Evolutionary conservation across 192 early-diverging fungal genomes (phyloP).

Genomic region (Umbelopsis vinacea): DNA sequence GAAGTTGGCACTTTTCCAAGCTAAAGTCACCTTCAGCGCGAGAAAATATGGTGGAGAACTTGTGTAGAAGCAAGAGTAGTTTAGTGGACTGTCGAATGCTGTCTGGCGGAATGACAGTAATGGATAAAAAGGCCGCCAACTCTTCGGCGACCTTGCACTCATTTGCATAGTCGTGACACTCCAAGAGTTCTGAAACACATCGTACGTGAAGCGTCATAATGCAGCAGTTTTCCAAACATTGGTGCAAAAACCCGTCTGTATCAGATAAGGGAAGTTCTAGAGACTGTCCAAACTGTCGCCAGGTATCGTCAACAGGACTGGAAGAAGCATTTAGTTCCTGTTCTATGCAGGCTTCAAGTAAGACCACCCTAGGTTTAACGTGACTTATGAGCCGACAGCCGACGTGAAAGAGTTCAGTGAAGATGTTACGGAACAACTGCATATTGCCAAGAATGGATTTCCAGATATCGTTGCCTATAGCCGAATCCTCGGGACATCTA

Average conservation of each 20-base stretch:
- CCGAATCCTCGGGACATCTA: neutral
- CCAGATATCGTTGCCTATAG: neutral
- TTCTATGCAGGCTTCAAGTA: neutral
- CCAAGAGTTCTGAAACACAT: neutral
- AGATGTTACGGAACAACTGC: neutral
- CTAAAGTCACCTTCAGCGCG: neutral
- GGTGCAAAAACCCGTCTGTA: conserved; percentile 1
- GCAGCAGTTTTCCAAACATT: conserved; percentile 15
- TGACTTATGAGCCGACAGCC: neutral
- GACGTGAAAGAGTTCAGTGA: neutral
- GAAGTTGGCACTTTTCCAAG: neutral
- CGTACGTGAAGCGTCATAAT: neutral
- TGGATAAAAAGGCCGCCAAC: conserved; percentile 6
- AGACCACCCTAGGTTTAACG: neutral
- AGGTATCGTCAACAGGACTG: neutral
- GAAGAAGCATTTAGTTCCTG: neutral
- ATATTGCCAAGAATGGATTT: neutral
- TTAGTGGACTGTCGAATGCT: neutral
- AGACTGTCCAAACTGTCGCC: neutral
- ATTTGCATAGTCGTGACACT: neutral
- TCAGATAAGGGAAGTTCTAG: neutral
- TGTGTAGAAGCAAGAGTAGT: neutral
- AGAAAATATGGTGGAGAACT: conserved; percentile 1
- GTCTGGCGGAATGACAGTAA: neutral
- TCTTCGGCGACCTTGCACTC: conserved; percentile 12